Evolutionary conservation across 2,329 filamentous ascomycete genomes (phyloP), one percentile per base, ranked within the genome.

Genomic region (Talaromyces sp.): DNA sequence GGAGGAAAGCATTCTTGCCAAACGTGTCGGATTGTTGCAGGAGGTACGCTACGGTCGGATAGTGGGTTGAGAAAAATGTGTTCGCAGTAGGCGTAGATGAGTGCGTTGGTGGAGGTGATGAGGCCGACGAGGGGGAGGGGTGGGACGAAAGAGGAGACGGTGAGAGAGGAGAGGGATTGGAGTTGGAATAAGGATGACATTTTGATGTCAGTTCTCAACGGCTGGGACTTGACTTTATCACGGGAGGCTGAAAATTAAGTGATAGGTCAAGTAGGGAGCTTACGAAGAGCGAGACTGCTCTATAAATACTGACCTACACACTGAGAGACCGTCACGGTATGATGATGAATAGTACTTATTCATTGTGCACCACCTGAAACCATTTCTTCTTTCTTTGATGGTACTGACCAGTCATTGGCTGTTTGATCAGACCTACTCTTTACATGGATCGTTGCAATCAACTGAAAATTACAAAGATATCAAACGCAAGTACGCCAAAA

Each of bases 101-200:
- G 60, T 22, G 60, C 39, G 16, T 33, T 56, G 19, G 60, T 62
- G 16, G 60, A 62, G 60, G 60, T 62, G 60, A 62, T 54, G 48
- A 62, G 48, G 35, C 47, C 47, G 35, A 62, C 14, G 35, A 62
- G 35, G 2, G 60, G 60, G 48, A 62, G 48, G 24, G 60, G 47
- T 19, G 60, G 60, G 35, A 62, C 11, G 35, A 56, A 54, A 16
- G 60, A 54, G 33, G 60, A 54, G 48, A 56, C 52, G 3, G 60
- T 52, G 24, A 62, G 60, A 19, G 60, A 35, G 37, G 60, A 60
- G 22, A 60, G 39, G 43, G 57, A 11, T 7, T 60, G 43, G 33
- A 47, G 31, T 24, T 48, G 41, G 43, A 60, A 31, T 22, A 48
- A 31, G 33, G 58, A 50, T 16, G 43, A 50, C 58, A 60, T 60